Evolutionary conservation across 305 asterid species (phyloP).

Genomic region (Fraxinus nigra): DNA sequence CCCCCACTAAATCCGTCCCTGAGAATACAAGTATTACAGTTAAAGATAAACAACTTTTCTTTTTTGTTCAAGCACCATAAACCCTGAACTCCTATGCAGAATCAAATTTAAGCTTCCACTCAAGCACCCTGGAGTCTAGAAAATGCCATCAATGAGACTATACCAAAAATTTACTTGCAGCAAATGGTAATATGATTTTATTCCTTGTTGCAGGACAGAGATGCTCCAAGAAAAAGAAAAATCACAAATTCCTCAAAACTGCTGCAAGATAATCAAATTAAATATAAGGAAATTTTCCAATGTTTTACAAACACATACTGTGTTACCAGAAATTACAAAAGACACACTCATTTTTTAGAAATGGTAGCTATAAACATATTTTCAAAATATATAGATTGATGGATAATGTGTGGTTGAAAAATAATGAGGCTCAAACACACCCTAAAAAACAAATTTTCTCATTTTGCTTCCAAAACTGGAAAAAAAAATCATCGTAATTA

Average conservation of each 20-base stretch:
- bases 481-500: background rate
- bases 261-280: background rate
- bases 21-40: background rate
- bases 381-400: too few relatives aligned
- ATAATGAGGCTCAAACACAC: too few relatives aligned
- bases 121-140: background rate
- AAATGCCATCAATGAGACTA: background rate
- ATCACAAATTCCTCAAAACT: background rate
- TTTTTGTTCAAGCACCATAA: background rate
- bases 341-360: background rate
- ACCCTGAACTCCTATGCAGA: background rate
- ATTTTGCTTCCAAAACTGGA: background rate
- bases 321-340: background rate
- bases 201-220: conserved; percentile 2
- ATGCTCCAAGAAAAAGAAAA: background rate
- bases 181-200: background rate
- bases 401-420: too few relatives aligned
- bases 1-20: too few relatives aligned
- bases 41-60: background rate
- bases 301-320: background rate
- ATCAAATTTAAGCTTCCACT: background rate
- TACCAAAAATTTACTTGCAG: background rate
- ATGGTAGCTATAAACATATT: background rate
- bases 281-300: background rate
- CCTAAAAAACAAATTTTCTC: background rate